Evolutionary conservation across 2,329 filamentous ascomycete genomes (phyloP), one percentile per base, ranked within the genome.

Genomic region (Paecilomyces sp.): DNA sequence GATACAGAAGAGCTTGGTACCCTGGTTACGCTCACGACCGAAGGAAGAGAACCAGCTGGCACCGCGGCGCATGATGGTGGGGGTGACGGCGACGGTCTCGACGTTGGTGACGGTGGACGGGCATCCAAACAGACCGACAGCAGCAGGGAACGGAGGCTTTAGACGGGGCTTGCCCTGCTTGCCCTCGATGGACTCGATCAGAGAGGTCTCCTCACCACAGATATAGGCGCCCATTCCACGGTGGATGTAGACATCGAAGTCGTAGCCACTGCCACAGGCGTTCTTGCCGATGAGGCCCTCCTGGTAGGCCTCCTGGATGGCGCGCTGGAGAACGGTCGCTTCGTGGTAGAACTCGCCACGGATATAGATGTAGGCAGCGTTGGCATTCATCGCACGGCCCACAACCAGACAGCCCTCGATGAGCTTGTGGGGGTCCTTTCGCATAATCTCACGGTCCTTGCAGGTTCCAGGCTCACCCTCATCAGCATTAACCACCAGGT

Each of bases 371-470:
- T 99, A 99, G 67, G 94, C 94, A 61, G 94, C 94, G 55, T 91
- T 94, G 73, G 92, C 94, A 81, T 99, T 99, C 94, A 99, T 99
- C 73, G 94, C 92, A 74, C 94, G 89, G 57, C 94, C 94, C 67
- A 94, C 92, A 55, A 99, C 89, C 65, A 99, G 83, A 78, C 94
- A 99, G 74, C 94, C 94, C 81, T 99, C 94, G 73, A 99, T 83
- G 66, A 99, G 89, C 85, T 99, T 99, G 83, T 99, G 94, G 64
- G 94, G 94, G 76, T 99, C 94, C 82, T 99, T 99, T 79, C 94
- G 92, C 94, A 99, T 99, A 68, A 99, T 99, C 79, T 99, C 94
- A 74, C 94, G 89, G 78, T 99, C 94, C 82, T 99, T 99, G 88
- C 94, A 99, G 58, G 94, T 99, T 77, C 94, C 94, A 31, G 94